Evolutionary conservation across 2,329 filamentous ascomycete species (phyloP).

Genomic region (Exophiala xenobiotica): DNA sequence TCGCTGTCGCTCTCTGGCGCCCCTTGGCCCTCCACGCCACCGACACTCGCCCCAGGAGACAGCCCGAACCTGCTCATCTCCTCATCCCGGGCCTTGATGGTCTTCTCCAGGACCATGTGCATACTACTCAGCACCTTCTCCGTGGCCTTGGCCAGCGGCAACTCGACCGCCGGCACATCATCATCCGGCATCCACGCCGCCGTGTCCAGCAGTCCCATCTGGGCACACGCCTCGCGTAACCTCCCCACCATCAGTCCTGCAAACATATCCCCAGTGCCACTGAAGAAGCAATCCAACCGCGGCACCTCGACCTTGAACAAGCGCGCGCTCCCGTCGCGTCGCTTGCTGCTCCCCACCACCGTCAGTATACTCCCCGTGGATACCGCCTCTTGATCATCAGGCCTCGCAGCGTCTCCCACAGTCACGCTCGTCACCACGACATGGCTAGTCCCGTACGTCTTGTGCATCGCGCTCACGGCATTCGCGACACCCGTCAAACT

Average conservation of each 20-base stretch:
- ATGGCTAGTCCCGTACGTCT: slow-evolving; percentile 74
- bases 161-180: slow-evolving; percentile 62
- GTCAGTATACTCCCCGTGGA: slow-evolving; percentile 3
- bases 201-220: slow-evolving; percentile 50
- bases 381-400: neutral
- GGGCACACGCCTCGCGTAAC: slow-evolving; percentile 70
- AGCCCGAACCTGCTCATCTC: slow-evolving; percentile 52
- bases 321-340: slow-evolving; percentile 59
- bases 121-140: slow-evolving; percentile 90
- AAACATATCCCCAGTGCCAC: slow-evolving; percentile 98
- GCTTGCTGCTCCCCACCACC: slow-evolving; percentile 27
- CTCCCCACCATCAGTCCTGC: slow-evolving; percentile 85
- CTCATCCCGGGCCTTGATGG: slow-evolving; percentile 63
- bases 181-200: slow-evolving; percentile 77
- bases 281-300: slow-evolving; percentile 88
- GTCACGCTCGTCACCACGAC: slow-evolving; percentile 85
- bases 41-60: slow-evolving; percentile 20
- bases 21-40: slow-evolving; percentile 27
- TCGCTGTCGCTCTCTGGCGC: slow-evolving; percentile 35
- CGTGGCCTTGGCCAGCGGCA: slow-evolving; percentile 79
- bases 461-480: slow-evolving; percentile 51
- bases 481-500: slow-evolving; percentile 24
- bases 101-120: slow-evolving; percentile 76
- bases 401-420: slow-evolving; percentile 6
- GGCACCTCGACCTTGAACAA: slow-evolving; percentile 87